These are phyloP conservation scores for Trametes pubescens DNA, from an alignment of 1,284 basidiomycete species.

Conservation along the genomic window DNA sequence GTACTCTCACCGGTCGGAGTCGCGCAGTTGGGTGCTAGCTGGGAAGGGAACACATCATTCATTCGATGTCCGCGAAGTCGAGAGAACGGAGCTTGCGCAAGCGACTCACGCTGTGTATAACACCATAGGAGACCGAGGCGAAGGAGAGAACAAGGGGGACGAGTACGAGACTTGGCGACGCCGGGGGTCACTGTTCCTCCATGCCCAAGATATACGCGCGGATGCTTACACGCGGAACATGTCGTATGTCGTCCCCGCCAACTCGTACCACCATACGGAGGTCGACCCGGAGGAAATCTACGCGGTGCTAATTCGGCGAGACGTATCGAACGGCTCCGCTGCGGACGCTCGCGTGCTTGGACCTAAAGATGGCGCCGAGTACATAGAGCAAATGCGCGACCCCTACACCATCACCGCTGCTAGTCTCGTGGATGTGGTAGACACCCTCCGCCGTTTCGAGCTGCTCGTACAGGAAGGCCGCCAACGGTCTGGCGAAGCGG, in stretches of 20 bases:
- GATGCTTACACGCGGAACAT: background rate
- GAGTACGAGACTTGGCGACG: background rate
- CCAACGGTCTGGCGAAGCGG: background rate
- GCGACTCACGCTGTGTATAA: conserved; percentile 2
- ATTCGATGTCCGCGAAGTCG: no score
- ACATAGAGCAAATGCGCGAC: background rate
- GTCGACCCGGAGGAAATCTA: conserved; percentile 2
- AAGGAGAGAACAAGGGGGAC: no score
- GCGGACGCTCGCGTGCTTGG: background rate
- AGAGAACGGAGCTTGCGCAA: no score
- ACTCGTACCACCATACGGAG: background rate
- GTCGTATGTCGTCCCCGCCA: background rate
- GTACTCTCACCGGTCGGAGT: background rate
- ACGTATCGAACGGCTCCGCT: background rate
- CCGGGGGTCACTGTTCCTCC: no score
- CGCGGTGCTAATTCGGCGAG: conserved; percentile 1
- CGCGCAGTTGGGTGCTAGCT: conserved; percentile 2
- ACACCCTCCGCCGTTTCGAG: background rate
- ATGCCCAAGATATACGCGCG: background rate
- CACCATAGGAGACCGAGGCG: background rate
- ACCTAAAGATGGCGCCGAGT: background rate
- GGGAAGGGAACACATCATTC: background rate
- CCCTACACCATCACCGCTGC: background rate
- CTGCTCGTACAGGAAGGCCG: background rate
- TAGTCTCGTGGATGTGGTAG: background rate